phyloP scores from a whole-genome alignment of 176 grass and related monocot species.

The Areca catechu region DNA sequence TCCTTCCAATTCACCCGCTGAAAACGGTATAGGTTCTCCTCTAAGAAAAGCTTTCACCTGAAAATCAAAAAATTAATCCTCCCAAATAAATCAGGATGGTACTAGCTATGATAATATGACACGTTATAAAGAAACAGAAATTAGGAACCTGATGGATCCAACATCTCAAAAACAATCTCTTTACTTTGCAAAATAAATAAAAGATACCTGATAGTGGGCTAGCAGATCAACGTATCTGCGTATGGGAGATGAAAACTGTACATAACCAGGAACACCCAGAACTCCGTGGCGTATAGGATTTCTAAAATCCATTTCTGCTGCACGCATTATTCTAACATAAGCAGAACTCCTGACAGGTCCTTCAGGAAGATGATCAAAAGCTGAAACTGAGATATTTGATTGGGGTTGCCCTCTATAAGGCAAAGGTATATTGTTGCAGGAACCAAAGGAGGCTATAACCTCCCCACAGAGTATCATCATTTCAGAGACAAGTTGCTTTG shows the following conservation, averaged over 20 bases:
- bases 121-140: too few species aligned
- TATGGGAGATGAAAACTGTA: constrained; percentile 91
- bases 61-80: constrained; percentile 7
- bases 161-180: too few species aligned
- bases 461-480: constrained; percentile 99
- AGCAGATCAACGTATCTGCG: constrained; percentile 93
- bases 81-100: too few species aligned
- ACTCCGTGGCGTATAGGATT: constrained; percentile 58
- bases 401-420: constrained; percentile 88
- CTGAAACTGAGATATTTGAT: constrained; percentile 57
- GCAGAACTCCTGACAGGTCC: constrained; percentile 73
- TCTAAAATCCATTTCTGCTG: constrained; percentile 74
- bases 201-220: constrained; percentile 81
- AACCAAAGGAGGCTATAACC: constrained; percentile 67
- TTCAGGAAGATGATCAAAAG: constrained; percentile 68
- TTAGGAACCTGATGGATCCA: too few species aligned
- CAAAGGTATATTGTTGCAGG: constrained; percentile 60
- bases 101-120: too few species aligned
- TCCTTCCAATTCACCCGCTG: constrained; percentile 66
- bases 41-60: constrained; percentile 94
- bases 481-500: constrained; percentile 79
- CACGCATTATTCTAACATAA: constrained; percentile 71
- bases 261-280: constrained; percentile 85
- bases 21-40: constrained; percentile 65
- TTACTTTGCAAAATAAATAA: neutral